These are phyloP conservation scores for Passalora sequoiae DNA, from an alignment of 2,329 filamentous ascomycete genomes.

Conservation along the genomic window DNA sequence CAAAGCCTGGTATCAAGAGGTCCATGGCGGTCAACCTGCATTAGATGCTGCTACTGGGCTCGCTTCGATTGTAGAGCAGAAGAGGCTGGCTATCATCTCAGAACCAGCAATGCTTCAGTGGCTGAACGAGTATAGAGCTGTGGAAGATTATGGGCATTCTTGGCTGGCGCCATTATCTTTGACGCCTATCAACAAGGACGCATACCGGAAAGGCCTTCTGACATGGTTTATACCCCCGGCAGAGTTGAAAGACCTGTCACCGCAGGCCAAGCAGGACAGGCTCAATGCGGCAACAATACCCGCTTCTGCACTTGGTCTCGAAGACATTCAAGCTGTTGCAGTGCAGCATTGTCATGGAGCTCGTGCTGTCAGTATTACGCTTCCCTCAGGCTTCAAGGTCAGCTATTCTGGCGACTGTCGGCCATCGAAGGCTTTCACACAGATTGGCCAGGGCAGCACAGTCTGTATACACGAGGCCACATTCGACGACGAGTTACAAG, in stretches of 20 bases:
- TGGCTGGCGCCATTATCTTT: conserved; percentile 50
- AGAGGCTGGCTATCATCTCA: conserved; percentile 60
- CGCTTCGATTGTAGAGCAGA: conserved; percentile 16
- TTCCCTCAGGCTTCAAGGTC: conserved; percentile 74
- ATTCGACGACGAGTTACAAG: conserved; percentile 77
- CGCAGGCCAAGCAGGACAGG: conserved; percentile 22
- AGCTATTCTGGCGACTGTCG: conserved; percentile 94
- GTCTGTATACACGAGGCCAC: conserved; percentile 93
- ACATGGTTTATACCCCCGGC: conserved; percentile 32
- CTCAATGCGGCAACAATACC: conserved; percentile 20
- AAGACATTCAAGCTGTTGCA: conserved; percentile 58
- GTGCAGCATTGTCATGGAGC: conserved; percentile 78
- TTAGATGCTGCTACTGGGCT: conserved; percentile 23
- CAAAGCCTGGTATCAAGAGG: conserved; percentile 67
- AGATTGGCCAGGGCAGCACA: conserved; percentile 68
- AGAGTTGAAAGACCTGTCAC: conserved; percentile 20
- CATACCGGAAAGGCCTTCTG: conserved; percentile 27
- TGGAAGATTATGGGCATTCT: conserved; percentile 73
- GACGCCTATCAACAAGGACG: conserved; percentile 27
- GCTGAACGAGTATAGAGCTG: conserved; percentile 70
- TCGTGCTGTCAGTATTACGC: conserved; percentile 70
- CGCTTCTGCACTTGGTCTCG: conserved; percentile 55
- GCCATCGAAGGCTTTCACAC: conserved; percentile 64
- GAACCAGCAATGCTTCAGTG: conserved; percentile 67
- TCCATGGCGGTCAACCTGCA: conserved; percentile 40